Conservation (phyloP, 1,284 basidiomycete species). For the Apiotrichum veenhuisii region DNA sequence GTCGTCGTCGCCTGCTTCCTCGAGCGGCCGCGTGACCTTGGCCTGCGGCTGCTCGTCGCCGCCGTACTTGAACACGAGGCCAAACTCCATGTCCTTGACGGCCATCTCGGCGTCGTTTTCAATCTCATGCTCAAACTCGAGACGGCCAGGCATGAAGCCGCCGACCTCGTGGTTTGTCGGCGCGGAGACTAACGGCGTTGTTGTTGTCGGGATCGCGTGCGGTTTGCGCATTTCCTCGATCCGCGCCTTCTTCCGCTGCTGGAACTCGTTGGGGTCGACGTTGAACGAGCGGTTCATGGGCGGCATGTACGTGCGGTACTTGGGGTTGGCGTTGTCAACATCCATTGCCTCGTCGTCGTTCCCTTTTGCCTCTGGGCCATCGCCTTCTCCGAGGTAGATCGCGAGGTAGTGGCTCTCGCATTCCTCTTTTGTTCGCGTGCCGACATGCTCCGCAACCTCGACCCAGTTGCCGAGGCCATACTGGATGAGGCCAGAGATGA, state of each 20-base stretch:
- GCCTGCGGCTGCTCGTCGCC: conserved; percentile 71
- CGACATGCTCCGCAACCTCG: conserved; percentile 92
- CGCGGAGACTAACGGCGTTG: conserved; percentile 76
- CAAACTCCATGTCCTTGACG: conserved; percentile 96
- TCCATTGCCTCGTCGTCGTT: conserved; percentile 13
- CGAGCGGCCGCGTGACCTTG: conserved; percentile 30
- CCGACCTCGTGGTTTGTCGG: conserved; percentile 92
- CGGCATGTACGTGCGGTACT: conserved; percentile 54
- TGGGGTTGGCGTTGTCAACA: conserved; percentile 10
- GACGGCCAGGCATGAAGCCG: conserved; percentile 88
- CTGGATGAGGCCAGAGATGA: conserved; percentile 82
- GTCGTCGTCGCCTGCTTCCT: conserved; percentile 35
- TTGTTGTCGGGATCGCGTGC: conserved; percentile 43
- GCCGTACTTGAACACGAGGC: conserved; percentile 75
- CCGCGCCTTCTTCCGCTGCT: conserved; percentile 76
- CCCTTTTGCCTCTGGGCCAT: conserved; percentile 19
- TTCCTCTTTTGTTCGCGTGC: conserved; percentile 91
- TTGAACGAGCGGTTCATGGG: conserved; percentile 67
- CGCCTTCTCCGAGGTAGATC: conserved; percentile 63
- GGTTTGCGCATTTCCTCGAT: conserved; percentile 61
- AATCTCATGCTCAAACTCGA: conserved; percentile 95
- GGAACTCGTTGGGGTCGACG: conserved; percentile 75
- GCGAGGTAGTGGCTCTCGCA: conserved; percentile 84
- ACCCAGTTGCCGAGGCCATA: conserved; percentile 97
- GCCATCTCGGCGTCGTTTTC: conserved; percentile 95